Percentiles rank a stretch among this genome's conserved stretches.
Conservation (phyloP, 305 asterid species). For the Solanum aculeatissimum region DNA sequence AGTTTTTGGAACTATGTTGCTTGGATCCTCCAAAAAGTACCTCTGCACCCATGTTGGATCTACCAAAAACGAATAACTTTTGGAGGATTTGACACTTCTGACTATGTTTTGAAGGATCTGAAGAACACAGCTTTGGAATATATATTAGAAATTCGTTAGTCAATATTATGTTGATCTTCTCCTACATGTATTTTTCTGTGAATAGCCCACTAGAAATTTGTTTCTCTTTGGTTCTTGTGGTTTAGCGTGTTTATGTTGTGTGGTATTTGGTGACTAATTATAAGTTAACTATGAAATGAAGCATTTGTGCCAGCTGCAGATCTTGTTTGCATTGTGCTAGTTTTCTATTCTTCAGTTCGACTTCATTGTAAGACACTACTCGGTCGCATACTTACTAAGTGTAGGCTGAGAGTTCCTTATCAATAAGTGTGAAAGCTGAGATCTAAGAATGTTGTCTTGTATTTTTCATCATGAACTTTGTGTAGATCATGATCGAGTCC, state of each 20-base stretch:
- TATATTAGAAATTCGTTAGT: background rate
- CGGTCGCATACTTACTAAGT: background rate
- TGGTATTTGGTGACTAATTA: background rate
- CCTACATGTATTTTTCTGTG: background rate
- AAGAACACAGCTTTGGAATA: background rate
- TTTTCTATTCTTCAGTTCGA: background rate
- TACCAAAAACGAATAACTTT: background rate
- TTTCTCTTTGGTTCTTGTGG: background rate
- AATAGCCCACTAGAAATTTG: background rate
- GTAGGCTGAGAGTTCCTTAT: background rate
- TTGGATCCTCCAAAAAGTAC: background rate
- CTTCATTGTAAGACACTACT: background rate
- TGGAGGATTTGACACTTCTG: background rate
- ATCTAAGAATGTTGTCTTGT: background rate
- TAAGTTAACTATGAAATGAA: background rate
- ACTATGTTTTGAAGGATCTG: background rate
- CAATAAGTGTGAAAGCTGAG: background rate
- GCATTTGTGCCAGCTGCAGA: background rate
- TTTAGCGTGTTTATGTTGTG: background rate
- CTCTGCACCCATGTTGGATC: background rate
- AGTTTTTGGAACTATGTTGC: background rate
- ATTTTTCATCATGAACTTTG: background rate
- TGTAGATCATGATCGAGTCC: background rate
- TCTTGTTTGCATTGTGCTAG: background rate
- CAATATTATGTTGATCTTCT: background rate